Base-by-base conservation (phyloP, 345 rosid species). In the Arabidopsis arenosa region DNA sequence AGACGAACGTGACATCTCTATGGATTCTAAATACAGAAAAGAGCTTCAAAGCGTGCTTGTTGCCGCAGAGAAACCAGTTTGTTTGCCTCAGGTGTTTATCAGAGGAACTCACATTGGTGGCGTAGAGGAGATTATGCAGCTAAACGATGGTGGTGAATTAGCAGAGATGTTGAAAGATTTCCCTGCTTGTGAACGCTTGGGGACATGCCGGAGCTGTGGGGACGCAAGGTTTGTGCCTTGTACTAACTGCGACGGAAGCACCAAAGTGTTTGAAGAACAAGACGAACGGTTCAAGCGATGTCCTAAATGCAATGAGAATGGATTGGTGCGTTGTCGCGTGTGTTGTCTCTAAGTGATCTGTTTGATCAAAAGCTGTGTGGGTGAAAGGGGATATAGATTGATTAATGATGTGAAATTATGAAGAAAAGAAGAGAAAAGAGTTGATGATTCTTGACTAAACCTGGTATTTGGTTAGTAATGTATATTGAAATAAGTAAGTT, bases 261-360 rank as follows among this genome's bases (percentile, higher is more conserved):
- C 87, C 30, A 95, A 95, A 76, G 82, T 89, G 71, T 90, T 88
- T 72, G 86, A 80, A 40, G 85, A 84, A 78, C 78, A 74, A 58
- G 84, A 77, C 6, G 80, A 78, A 2, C 80, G 44, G 81, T 80
- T 82, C 73, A 86, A 82, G 78, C 83, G 91, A 66, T 92, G 97
- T 62, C 74, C 84, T 8, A 83, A 78, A 59, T 95, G 97, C 73
- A 90, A 95, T 79, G 99, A 92, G 86, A 95, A 95, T 48, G 97
- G 99, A 1, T 43, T 95, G 75, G 84, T 86, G 10, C 84, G 87
- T 59, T 95, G 97, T 73, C 97, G 83, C 56, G 56, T 70, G 74
- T 90, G 99, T 76, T 78, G 92, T 79, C 51, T 39, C 23, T 78
- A 49, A 72, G 39, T 55, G 23, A 4, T 76, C 52, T 60, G 70